Conservation (phyloP, 2,329 filamentous ascomycete genomes). For the Fusarium pilosicola region DNA sequence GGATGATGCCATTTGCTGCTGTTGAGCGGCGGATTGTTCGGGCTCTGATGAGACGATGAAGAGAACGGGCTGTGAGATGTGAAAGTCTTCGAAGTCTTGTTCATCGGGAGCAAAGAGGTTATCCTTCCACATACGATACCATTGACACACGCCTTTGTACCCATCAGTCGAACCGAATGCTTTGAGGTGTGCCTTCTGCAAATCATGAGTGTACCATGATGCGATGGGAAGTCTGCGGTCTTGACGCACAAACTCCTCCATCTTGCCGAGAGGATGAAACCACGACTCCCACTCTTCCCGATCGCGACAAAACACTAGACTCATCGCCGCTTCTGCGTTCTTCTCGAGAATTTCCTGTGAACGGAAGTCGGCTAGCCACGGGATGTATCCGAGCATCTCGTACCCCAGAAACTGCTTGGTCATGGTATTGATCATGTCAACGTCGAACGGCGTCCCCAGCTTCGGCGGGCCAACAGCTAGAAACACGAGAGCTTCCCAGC, state of each 20-base stretch:
- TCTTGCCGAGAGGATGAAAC: conserved; percentile 44
- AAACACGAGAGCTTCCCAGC: conserved; percentile 40
- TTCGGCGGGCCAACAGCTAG: conserved; percentile 46
- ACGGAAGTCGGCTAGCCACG: conserved; percentile 37
- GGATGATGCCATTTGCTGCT: conserved; percentile 41
- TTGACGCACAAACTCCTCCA: conserved; percentile 43
- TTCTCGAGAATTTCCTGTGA: conserved; percentile 38
- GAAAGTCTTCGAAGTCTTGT: conserved; percentile 24
- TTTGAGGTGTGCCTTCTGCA: conserved; percentile 40
- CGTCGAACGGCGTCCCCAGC: conserved; percentile 44
- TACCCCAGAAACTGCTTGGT: conserved; percentile 44
- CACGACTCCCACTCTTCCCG: conserved; percentile 38
- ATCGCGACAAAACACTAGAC: conserved; percentile 44
- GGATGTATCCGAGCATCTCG: conserved; percentile 48
- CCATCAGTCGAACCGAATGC: conserved; percentile 38
- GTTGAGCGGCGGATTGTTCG: conserved; percentile 25
- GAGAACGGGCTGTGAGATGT: conserved; percentile 34
- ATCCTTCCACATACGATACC: conserved; percentile 48
- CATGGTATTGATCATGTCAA: conserved; percentile 46
- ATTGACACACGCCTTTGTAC: conserved; percentile 45
- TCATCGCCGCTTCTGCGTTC: conserved; percentile 43
- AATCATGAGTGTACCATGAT: conserved; percentile 39
- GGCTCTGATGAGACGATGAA: conserved; percentile 39
- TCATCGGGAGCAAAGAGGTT: conserved; percentile 45
- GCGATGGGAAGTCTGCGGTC: conserved; percentile 36